Percentiles rank a stretch among this genome's conserved stretches.
These are phyloP conservation scores for Trichoderma aggressivum DNA, from an alignment of 2,329 filamentous ascomycete species.

Conservation along the genomic window DNA sequence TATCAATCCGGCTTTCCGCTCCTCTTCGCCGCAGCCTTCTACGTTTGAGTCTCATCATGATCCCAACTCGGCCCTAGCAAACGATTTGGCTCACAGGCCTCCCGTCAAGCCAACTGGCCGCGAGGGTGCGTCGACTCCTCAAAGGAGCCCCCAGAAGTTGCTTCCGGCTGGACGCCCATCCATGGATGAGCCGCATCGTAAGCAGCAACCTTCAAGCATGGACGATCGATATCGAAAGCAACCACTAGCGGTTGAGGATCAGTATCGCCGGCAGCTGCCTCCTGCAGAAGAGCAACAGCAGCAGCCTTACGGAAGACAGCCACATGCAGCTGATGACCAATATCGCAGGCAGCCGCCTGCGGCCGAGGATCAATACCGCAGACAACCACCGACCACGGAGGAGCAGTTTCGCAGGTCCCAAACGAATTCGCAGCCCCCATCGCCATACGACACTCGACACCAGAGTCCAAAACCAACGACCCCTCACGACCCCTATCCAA, in stretches of 20 bases:
- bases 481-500: constrained; percentile 89
- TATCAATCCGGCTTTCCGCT: constrained; percentile 92
- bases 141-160: constrained; percentile 38
- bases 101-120: constrained; percentile 43
- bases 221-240: constrained; percentile 10
- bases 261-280: constrained; percentile 13
- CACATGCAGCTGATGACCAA: constrained; percentile 2
- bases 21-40: constrained; percentile 93
- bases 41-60: constrained; percentile 91
- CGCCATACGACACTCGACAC: constrained; percentile 50
- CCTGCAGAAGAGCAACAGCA: constrained; percentile 3
- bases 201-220: constrained; percentile 20
- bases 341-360: constrained; percentile 6
- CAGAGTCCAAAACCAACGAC: constrained; percentile 61
- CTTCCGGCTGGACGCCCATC: constrained; percentile 20
- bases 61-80: constrained; percentile 68
- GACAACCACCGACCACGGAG: constrained; percentile 18
- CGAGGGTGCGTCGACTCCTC: constrained; percentile 51
- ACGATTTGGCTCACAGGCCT: constrained; percentile 62
- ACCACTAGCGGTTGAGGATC: constrained; percentile 21
- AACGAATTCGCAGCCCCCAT: constrained; percentile 25
- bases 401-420: constrained; percentile 23
- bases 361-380: constrained; percentile 9
- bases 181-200: constrained; percentile 23
- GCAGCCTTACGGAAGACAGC: constrained; percentile 16